phyloP scores from a whole-genome alignment of 768 basidiomycete species.

The Lactarius vividus region DNA sequence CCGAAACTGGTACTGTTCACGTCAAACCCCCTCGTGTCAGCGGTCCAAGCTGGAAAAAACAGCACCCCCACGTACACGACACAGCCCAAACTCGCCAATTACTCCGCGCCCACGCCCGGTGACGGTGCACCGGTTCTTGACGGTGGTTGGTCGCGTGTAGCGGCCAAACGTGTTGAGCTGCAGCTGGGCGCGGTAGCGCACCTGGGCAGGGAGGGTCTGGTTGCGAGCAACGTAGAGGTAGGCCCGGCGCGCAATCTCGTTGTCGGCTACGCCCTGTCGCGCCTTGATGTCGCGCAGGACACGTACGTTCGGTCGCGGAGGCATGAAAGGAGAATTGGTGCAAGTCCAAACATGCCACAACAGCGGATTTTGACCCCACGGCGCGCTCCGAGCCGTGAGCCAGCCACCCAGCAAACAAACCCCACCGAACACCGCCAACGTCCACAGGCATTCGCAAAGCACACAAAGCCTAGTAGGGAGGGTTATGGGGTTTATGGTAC shows the following conservation, averaged over 20 bases:
- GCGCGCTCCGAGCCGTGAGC: neutral
- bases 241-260: slow-evolving; percentile 82
- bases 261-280: slow-evolving; percentile 58
- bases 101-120: slow-evolving; percentile 86
- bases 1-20: slow-evolving; percentile 74
- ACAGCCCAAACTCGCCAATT: slow-evolving; percentile 85
- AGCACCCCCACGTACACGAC: slow-evolving; percentile 49
- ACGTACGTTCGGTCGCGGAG: slow-evolving; percentile 40
- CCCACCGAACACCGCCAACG: neutral
- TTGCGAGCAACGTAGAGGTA: slow-evolving; percentile 94
- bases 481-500: neutral
- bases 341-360: slow-evolving; percentile 8
- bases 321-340: slow-evolving; percentile 1
- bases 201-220: slow-evolving; percentile 78
- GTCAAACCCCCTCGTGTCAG: neutral
- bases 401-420: neutral
- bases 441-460: too few species aligned
- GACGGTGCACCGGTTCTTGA: slow-evolving; percentile 86
- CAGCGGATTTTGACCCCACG: neutral
- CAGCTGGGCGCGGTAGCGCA: slow-evolving; percentile 91
- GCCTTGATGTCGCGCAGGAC: slow-evolving; percentile 79
- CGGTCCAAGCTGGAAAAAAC: neutral
- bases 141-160: slow-evolving; percentile 79
- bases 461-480: neutral
- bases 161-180: slow-evolving; percentile 86